Percentiles rank a stretch among this genome's conserved stretches.
These are phyloP conservation scores for Solanum pennellii DNA, from an alignment of 257 asterid species.

Conservation along the genomic window DNA sequence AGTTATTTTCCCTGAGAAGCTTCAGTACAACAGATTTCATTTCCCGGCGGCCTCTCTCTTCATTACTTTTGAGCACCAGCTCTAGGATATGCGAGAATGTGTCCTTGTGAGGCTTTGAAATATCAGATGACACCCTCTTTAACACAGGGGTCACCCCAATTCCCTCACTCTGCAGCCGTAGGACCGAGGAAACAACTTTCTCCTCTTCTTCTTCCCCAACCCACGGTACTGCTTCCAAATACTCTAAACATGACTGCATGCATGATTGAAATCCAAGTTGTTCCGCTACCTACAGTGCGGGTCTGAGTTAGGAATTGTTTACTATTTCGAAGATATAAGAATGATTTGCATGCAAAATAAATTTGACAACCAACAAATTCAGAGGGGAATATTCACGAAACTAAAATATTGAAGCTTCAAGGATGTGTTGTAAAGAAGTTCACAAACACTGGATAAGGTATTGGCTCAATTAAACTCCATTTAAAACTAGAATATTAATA, in stretches of 20 bases:
- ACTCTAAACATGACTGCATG: conserved; percentile 66
- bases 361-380: background rate
- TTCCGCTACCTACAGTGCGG: conserved; percentile 48
- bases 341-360: background rate
- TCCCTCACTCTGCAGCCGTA: conserved; percentile 55
- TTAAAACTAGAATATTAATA: background rate
- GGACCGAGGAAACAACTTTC: conserved; percentile 60
- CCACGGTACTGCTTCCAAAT: conserved; percentile 99
- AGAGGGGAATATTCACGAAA: background rate
- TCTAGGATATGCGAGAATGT: conserved; percentile 64
- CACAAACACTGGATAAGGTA: background rate
- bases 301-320: background rate
- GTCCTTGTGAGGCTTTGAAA: conserved; percentile 43
- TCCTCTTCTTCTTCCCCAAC: conserved; percentile 96
- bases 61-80: conserved; percentile 72
- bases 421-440: background rate
- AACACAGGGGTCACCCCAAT: conserved; percentile 58
- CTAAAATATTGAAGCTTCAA: background rate
- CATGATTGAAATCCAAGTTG: conserved; percentile 62
- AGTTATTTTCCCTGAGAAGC: conserved; percentile 61
- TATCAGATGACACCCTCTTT: conserved; percentile 66
- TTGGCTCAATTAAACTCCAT: background rate
- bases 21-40: conserved; percentile 77
- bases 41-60: conserved; percentile 81
- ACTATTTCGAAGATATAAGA: background rate